A percentile compares a stretch with the other conserved stretches of the same genome.
phyloP scores from a whole-genome alignment of 1,284 basidiomycete species.

The Trichosporon asahii region DNA sequence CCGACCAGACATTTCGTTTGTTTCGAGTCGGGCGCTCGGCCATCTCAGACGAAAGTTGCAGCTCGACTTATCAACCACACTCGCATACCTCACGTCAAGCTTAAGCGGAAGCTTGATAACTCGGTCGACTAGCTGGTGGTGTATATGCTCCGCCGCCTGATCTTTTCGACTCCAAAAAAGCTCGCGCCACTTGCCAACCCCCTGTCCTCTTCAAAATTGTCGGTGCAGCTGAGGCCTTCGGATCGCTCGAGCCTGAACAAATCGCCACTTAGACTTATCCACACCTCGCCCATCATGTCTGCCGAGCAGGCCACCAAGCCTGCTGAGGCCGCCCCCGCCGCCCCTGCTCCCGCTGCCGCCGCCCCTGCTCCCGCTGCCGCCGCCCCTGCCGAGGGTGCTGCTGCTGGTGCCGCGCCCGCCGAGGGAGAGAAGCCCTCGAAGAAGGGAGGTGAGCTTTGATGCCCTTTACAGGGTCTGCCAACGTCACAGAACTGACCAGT shows the following conservation, averaged over 20 bases:
- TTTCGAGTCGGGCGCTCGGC: slow-evolving; percentile 7
- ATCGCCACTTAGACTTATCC: slow-evolving; percentile 11
- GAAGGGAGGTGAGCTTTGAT: slow-evolving; percentile 38
- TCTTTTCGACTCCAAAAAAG: slow-evolving; percentile 19
- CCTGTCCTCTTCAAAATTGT: not conserved
- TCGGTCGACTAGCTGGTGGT: slow-evolving; percentile 14
- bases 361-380: slow-evolving; percentile 18
- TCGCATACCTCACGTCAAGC: not conserved
- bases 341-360: slow-evolving; percentile 17
- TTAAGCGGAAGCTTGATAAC: not conserved
- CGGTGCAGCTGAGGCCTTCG: slow-evolving; percentile 5
- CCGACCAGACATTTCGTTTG: slow-evolving; percentile 12
- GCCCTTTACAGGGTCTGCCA: not conserved
- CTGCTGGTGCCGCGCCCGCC: slow-evolving; percentile 23
- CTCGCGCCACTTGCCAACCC: slow-evolving; percentile 11
- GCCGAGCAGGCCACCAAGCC: slow-evolving; percentile 36
- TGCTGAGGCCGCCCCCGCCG: slow-evolving; percentile 32
- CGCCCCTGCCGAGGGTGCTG: slow-evolving; percentile 13
- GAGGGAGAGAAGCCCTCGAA: slow-evolving; percentile 33
- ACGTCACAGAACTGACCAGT: not conserved
- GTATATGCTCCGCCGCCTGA: slow-evolving; percentile 22
- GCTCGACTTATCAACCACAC: not conserved
- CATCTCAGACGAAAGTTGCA: not conserved
- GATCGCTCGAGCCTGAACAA: not conserved
- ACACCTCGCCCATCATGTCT: slow-evolving; percentile 25